These are phyloP conservation scores for Quercus lobata DNA, from an alignment of 331 rosid species.

Conservation along the genomic window DNA sequence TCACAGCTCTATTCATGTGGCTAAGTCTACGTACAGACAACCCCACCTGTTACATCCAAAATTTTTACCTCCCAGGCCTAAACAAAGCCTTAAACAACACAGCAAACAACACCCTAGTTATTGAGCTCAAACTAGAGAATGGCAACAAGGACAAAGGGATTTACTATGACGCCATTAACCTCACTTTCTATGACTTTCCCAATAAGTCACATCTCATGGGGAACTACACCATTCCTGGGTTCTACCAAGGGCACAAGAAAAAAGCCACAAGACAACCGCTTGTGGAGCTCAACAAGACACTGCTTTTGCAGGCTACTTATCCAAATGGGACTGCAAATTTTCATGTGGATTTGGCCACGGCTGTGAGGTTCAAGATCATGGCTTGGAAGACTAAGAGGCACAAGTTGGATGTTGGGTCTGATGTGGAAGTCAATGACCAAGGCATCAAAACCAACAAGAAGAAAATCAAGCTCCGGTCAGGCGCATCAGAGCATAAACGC, in stretches of 20 bases:
- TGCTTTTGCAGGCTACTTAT: neutral
- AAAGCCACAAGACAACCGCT: slow-evolving; percentile 10
- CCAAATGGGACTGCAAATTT: neutral
- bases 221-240: slow-evolving; percentile 4
- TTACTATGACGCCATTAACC: slow-evolving; percentile 40
- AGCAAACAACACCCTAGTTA: slow-evolving; percentile 20
- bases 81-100: slow-evolving; percentile 31
- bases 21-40: slow-evolving; percentile 47
- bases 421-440: slow-evolving; percentile 28
- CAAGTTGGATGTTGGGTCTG: slow-evolving; percentile 34
- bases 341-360: slow-evolving; percentile 45
- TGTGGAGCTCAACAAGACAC: neutral
- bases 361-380: slow-evolving; percentile 55
- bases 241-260: slow-evolving; percentile 68
- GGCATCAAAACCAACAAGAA: slow-evolving; percentile 13
- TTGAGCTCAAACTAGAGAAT: slow-evolving; percentile 26
- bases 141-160: slow-evolving; percentile 58
- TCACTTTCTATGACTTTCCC: slow-evolving; percentile 14
- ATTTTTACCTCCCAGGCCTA: slow-evolving; percentile 57
- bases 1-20: slow-evolving; percentile 65
- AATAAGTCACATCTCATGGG: slow-evolving; percentile 23
- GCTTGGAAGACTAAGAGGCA: slow-evolving; percentile 52
- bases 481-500: slow-evolving; percentile 18
- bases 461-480: slow-evolving; percentile 41
- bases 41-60: slow-evolving; percentile 31